phyloP scores from a whole-genome alignment of 176 grass and related monocot genomes.

The Melocanna baccifera region DNA sequence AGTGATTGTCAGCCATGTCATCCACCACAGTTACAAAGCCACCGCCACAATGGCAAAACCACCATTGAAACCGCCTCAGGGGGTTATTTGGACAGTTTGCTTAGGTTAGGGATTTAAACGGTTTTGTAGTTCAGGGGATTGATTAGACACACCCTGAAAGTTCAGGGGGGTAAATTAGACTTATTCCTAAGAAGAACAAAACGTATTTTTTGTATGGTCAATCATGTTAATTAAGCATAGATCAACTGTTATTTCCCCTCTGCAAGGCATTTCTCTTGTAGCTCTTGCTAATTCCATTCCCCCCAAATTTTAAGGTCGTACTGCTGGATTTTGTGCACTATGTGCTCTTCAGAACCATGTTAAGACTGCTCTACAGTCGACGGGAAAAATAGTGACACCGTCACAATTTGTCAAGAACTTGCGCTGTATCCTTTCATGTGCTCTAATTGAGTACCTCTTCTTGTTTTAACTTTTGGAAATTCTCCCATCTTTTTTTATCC shows the following conservation, averaged over 20 bases:
- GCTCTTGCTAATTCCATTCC: constrained; percentile 22
- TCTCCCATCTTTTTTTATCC: neutral
- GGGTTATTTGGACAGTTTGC: too few relatives aligned
- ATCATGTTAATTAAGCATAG: constrained; percentile 10
- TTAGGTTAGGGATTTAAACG: too few relatives aligned
- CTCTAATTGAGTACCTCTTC: constrained; percentile 1
- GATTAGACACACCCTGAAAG: too few relatives aligned
- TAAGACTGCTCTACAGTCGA: constrained; percentile 74
- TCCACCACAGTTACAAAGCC: too few relatives aligned
- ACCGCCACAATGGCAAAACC: too few relatives aligned
- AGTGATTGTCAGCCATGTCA: too few relatives aligned
- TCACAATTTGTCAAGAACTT: constrained; percentile 79
- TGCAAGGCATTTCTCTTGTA: neutral
- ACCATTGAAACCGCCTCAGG: too few relatives aligned
- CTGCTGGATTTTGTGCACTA: constrained; percentile 91
- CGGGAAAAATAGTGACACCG: constrained; percentile 87
- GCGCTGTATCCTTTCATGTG: constrained; percentile 65
- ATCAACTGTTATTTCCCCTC: neutral
- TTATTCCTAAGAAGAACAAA: neutral
- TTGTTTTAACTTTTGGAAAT: neutral
- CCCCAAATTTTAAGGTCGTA: constrained; percentile 40
- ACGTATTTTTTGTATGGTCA: neutral
- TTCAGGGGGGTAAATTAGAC: too few relatives aligned
- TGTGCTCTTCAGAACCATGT: constrained; percentile 98
- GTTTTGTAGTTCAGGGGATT: too few relatives aligned